Base-by-base conservation (phyloP, 768 basidiomycete genomes). In the Amanita phalloides region DNA sequence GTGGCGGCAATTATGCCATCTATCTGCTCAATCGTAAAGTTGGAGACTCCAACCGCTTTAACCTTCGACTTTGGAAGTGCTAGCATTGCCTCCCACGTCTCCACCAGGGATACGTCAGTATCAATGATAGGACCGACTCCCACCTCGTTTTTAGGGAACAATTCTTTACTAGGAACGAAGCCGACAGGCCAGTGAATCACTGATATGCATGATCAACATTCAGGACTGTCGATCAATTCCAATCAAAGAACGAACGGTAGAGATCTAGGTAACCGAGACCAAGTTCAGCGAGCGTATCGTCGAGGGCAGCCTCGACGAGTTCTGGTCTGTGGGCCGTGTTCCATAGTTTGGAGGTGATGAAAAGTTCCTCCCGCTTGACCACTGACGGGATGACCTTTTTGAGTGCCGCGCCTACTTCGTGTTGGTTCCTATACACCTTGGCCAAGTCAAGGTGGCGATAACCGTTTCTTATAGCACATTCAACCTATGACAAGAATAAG, bases 371-470 rank as follows among this genome's bases (percentile, higher is more conserved):
- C 57, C 90, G 84, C 61, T 81, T 77, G 53, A 90, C 85, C 49
- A 89, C 83, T 9, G 78, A 77, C 0, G 82, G 82, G 54, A 89
- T 80, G 61, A 90, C 77, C 61, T 84, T 85, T 66, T 84, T 83
- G 61, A 90, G 71, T 1, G 85, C 85, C 2, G 72, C 71, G 4
- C 86, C 84, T 51, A 88, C 79, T 66, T 85, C 86, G 52, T 80
- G 72, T 64, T 90, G 90, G 65, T 92, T 93, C 56, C 71, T 61
- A 66, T 92, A 91, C 44, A 86, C 71, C 77, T 77, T 77, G 3
- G 90, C 90, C 21, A 87, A 76, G 65, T 94, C 90, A 56, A 94
- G 78, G 66, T 94, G 90, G 45, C 87, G 75, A 64, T 91, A 92
- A 1, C 89, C 89, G 58, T 76, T 75, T 48, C 75, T 72, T 35